Conservation (phyloP, 805 yeast genomes). For the Candida maltosa region DNA sequence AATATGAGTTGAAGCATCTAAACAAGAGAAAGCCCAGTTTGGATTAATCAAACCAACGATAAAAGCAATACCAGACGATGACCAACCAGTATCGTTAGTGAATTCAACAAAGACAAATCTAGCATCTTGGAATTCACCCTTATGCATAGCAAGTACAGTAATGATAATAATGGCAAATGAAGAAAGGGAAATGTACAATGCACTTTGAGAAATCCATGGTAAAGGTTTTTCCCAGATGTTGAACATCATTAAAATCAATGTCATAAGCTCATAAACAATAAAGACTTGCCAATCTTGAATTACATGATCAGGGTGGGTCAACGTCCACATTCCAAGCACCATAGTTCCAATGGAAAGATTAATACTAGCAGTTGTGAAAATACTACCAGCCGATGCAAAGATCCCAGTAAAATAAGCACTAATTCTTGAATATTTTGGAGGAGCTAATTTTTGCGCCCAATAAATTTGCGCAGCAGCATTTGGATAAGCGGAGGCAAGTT, state of each 20-base stretch:
- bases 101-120: conserved; percentile 53
- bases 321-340: conserved; percentile 48
- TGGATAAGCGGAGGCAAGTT: conserved; percentile 51
- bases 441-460: conserved; percentile 57
- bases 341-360: conserved; percentile 52
- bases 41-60: conserved; percentile 71
- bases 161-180: conserved; percentile 55
- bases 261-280: conserved; percentile 44
- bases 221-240: conserved; percentile 50
- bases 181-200: conserved; percentile 49
- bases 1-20: conserved; percentile 71
- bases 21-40: conserved; percentile 65
- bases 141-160: conserved; percentile 48
- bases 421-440: conserved; percentile 43
- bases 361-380: conserved; percentile 61
- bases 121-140: conserved; percentile 50
- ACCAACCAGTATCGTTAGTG: conserved; percentile 60
- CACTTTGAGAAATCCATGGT: conserved; percentile 47
- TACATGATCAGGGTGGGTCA: conserved; percentile 33
- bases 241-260: conserved; percentile 42
- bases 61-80: conserved; percentile 55
- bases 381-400: conserved; percentile 59
- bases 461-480: conserved; percentile 59
- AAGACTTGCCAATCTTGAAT: conserved; percentile 54
- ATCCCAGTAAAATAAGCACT: conserved; percentile 61